Base-by-base conservation (phyloP, 108 stramenopile species). In the Chaetoceros muelleri region DNA sequence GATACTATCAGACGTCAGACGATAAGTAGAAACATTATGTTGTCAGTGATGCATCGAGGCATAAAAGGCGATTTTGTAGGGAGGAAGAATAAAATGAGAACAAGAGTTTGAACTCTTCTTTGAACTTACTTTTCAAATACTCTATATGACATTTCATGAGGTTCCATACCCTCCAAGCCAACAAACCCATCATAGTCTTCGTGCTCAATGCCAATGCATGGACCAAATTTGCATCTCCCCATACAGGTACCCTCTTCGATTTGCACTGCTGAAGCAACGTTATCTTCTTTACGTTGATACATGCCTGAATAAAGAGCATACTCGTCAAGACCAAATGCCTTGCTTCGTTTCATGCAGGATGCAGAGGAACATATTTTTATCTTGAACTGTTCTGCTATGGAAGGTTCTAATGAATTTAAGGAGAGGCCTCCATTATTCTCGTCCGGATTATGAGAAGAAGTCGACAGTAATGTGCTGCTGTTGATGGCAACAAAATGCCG, bases 151-250 rank as follows among this genome's bases (percentile, higher is more conserved):
- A 90, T 77, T 60, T 90, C 88, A 18, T 28, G 52, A 24, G 49
- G 34, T n/a, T 63, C 66, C 88, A 85, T 90, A 18, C 88, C 88
- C 48, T 82, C 82, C 44, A 90, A 61, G 8, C 75, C 71, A 2
- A 90, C 88, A 45, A 50, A 73, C 0, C 88, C 88, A 23, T 64
- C 70, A 70, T 73, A 90, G 28, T 90, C 88, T 25, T 85, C 78
- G 61, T 90, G 88, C 60, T 82, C 65, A 23, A 90, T 55, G 1
- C 75, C 84, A 24, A 85, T 79, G 64, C 88, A 90, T 10, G 88
- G 88, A 3, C 71, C 88, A 24, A 67, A 46, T 50, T 84, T 71
- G 56, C 88, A 90, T 0, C 78, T 67, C n/a, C 88, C 88, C 52
- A 81, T 58, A 57, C 88, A 90, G 0, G 76, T 58, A 2, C 68